These are phyloP conservation scores for Pythium aphanidermatum DNA, from an alignment of 352 stramenopile genomes.

Conservation along the genomic window DNA sequence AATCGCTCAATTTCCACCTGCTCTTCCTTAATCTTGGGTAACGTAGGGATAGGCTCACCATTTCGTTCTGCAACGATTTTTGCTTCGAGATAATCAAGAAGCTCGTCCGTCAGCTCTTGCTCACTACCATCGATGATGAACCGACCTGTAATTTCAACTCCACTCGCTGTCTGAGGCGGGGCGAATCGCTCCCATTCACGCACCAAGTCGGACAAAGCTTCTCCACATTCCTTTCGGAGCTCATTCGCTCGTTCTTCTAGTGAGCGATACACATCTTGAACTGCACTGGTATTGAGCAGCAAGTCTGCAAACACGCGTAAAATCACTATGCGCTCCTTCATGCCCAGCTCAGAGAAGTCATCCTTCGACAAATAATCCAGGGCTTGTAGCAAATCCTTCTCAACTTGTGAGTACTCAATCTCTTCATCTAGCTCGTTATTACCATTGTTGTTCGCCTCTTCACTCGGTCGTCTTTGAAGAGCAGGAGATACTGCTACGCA, in stretches of 20 bases:
- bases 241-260: conserved; percentile 64
- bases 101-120: conserved; percentile 61
- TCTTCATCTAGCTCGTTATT: conserved; percentile 48
- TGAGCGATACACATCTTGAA: conserved; percentile 59
- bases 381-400: conserved; percentile 49
- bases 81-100: conserved; percentile 60
- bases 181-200: conserved; percentile 54
- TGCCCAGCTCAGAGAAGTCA: conserved; percentile 46
- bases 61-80: conserved; percentile 62
- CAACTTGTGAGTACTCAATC: conserved; percentile 35
- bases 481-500: conserved; percentile 49
- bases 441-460: conserved; percentile 10
- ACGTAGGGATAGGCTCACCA: conserved; percentile 30
- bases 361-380: conserved; percentile 67
- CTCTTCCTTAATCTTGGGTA: conserved; percentile 20
- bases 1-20: background rate
- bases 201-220: conserved; percentile 53
- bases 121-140: conserved; percentile 75
- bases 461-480: no score
- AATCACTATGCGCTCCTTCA: conserved; percentile 51
- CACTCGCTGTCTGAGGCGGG: conserved; percentile 32
- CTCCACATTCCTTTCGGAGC: conserved; percentile 39
- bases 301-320: conserved; percentile 64
- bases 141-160: conserved; percentile 49
- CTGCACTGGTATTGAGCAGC: conserved; percentile 36